These are phyloP conservation scores for Lodderomyces theae DNA, from an alignment of 1,139 yeast species.

Conservation along the genomic window DNA sequence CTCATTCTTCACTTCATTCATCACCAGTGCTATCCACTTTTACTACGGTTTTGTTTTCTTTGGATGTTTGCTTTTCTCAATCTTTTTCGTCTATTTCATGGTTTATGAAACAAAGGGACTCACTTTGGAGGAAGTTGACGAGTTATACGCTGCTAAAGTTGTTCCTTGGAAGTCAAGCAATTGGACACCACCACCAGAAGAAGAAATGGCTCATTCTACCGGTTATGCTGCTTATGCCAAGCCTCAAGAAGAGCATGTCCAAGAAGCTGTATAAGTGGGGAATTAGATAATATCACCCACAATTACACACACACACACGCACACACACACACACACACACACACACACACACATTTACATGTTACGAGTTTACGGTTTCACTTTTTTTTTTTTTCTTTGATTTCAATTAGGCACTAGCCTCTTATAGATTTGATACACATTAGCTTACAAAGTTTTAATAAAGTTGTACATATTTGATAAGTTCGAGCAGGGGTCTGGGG, in stretches of 20 bases:
- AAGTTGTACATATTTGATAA: neutral
- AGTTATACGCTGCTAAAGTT: conserved; percentile 47
- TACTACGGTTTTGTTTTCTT: conserved; percentile 75
- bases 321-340: no score
- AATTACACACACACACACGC: neutral
- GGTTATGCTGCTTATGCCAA: conserved; percentile 25
- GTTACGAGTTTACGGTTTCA: neutral
- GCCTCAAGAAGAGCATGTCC: conserved; percentile 25
- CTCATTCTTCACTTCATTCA: conserved; percentile 72
- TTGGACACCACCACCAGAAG: conserved; percentile 44
- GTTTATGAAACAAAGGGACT: conserved; percentile 65
- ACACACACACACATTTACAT: no score
- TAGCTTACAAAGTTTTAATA: neutral
- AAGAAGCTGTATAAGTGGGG: conserved; percentile 5
- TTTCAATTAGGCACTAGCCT: neutral
- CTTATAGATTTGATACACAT: neutral
- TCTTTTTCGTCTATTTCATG: conserved; percentile 51
- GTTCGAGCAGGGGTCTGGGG: neutral
- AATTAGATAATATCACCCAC: no score
- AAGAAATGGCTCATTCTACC: conserved; percentile 30
- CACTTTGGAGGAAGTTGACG: conserved; percentile 62
- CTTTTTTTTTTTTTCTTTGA: neutral
- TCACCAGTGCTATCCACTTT: conserved; percentile 43
- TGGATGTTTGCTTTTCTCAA: conserved; percentile 61
- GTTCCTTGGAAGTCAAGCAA: conserved; percentile 46